Percentiles rank a stretch among this genome's conserved stretches.
These are phyloP conservation scores for Kockovaella imperatae DNA, from an alignment of 768 basidiomycete genomes.

Conservation along the genomic window DNA sequence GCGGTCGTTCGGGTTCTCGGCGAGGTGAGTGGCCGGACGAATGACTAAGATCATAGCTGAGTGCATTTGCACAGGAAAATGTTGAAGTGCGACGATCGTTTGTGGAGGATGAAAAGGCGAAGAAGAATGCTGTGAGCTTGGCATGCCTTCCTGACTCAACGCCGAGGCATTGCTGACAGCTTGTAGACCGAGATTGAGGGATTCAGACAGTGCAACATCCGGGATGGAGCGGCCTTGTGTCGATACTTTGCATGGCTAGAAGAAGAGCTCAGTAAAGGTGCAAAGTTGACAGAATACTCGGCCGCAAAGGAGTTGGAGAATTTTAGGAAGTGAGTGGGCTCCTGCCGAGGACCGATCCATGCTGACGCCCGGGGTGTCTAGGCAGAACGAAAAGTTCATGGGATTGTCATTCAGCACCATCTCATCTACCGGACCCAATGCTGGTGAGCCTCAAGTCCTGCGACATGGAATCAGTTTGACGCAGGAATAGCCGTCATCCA, in stretches of 20 bases:
- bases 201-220: constrained; percentile 77
- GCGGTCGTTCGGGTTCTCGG: constrained; percentile 76
- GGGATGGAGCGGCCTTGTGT: constrained; percentile 76
- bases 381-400: constrained; percentile 68
- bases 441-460: constrained; percentile 52
- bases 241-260: constrained; percentile 95
- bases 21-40: constrained; percentile 46
- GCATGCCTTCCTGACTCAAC: neutral
- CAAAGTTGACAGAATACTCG: constrained; percentile 64
- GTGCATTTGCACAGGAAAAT: constrained; percentile 53
- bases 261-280: constrained; percentile 61
- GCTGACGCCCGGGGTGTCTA: constrained; percentile 35
- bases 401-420: constrained; percentile 90
- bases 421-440: constrained; percentile 85
- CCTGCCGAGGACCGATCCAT: neutral
- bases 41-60: neutral
- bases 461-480: neutral
- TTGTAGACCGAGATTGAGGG: constrained; percentile 67
- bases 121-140: constrained; percentile 43
- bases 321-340: constrained; percentile 62
- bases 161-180: neutral
- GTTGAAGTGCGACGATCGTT: constrained; percentile 61
- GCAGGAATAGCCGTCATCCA: constrained; percentile 76
- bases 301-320: constrained; percentile 70
- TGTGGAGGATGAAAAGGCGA: constrained; percentile 54